Conservation (phyloP, 345 rosid genomes). For the Salix koriyanagi region DNA sequence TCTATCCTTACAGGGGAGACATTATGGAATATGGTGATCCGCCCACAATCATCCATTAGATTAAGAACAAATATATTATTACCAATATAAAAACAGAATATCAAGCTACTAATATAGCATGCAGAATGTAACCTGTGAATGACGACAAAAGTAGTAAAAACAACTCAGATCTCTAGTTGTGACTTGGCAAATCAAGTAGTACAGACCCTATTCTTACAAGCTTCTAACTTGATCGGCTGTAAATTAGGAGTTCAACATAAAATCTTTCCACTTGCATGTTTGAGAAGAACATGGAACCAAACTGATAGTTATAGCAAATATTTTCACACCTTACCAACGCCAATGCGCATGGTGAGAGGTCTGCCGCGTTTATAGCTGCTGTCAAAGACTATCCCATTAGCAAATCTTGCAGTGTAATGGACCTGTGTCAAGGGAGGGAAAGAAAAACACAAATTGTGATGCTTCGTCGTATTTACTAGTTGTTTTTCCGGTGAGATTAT, state of each 20-base stretch:
- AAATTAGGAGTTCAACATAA: background rate
- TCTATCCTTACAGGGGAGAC: background rate
- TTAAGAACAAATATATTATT: background rate
- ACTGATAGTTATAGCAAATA: background rate
- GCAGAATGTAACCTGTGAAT: background rate
- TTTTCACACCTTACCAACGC: slow-evolving; percentile 71
- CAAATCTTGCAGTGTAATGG: slow-evolving; percentile 90
- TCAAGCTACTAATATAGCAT: background rate
- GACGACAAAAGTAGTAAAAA: background rate
- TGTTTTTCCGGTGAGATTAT: background rate
- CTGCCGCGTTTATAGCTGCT: slow-evolving; percentile 92
- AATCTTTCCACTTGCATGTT: background rate
- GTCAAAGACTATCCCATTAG: slow-evolving; percentile 80
- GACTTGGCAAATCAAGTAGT: background rate
- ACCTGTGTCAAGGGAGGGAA: slow-evolving; percentile 29
- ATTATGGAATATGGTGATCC: background rate
- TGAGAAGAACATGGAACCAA: background rate
- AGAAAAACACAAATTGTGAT: background rate
- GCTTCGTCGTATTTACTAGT: background rate
- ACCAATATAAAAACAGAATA: background rate
- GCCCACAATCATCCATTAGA: background rate
- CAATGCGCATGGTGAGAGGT: slow-evolving; percentile 93
- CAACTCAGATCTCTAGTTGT: background rate
- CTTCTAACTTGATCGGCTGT: background rate
- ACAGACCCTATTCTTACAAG: background rate